These are phyloP conservation scores for Cladorrhinum sp. DNA, from an alignment of 2,329 filamentous ascomycete genomes.

Conservation along the genomic window DNA sequence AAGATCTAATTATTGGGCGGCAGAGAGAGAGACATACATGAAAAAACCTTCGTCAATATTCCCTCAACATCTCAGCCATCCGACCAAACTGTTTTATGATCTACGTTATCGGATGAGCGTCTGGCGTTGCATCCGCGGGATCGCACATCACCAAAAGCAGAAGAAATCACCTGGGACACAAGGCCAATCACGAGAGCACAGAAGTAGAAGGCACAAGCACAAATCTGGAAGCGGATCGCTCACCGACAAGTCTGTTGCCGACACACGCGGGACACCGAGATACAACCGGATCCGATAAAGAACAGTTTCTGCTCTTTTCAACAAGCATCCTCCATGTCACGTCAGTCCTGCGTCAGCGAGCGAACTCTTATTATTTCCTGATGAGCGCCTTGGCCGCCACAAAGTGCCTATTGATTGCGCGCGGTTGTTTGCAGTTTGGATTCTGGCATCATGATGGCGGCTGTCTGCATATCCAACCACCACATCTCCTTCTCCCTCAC, in stretches of 20 bases:
- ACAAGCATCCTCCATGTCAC: neutral
- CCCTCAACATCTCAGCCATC: neutral
- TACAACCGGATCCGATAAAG: neutral
- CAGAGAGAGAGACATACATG: neutral
- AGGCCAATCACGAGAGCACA: neutral
- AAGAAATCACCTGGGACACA: neutral
- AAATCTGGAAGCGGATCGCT: neutral
- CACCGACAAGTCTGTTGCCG: neutral
- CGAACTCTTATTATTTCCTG: neutral
- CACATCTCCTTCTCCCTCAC: neutral
- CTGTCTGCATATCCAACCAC: too few relatives aligned
- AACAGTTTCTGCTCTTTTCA: neutral
- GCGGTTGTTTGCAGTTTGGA: too few relatives aligned
- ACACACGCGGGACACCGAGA: neutral
- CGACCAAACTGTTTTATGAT: neutral
- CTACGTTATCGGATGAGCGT: neutral
- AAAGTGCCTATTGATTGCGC: neutral
- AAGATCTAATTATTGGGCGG: neutral
- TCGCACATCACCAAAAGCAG: neutral
- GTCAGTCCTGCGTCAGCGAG: neutral
- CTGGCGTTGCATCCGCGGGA: neutral
- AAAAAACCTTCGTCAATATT: neutral
- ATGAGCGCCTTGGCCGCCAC: neutral
- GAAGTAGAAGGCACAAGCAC: neutral
- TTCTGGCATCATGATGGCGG: too few relatives aligned